A percentile compares a stretch with the other conserved stretches of the same genome.
These are phyloP conservation scores for Aspergillus pseudoterreus DNA, from an alignment of 2,329 filamentous ascomycete genomes.

Conservation along the genomic window DNA sequence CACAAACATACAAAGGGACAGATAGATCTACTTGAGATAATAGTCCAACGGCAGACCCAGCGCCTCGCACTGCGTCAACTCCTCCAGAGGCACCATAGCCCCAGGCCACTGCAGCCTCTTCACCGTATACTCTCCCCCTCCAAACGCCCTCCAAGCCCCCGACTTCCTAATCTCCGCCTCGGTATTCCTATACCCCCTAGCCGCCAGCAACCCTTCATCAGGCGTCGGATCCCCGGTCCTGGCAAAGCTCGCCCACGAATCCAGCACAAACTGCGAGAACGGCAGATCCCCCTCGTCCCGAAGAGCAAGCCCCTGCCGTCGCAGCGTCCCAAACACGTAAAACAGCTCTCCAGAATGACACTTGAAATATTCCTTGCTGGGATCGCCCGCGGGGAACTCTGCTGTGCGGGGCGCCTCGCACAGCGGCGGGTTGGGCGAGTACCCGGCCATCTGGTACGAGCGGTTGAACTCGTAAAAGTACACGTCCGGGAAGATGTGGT, in stretches of 20 bases:
- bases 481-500: constrained; percentile 45
- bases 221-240: constrained; percentile 16
- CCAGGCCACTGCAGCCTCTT: constrained; percentile 3
- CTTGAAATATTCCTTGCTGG: constrained; percentile 48
- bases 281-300: constrained; percentile 19
- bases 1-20: too few species aligned
- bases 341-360: constrained; percentile 57
- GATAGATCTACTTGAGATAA: neutral
- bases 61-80: constrained; percentile 1
- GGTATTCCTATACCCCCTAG: neutral
- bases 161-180: neutral
- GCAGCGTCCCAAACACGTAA: constrained; percentile 53
- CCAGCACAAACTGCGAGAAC: constrained; percentile 21
- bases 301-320: constrained; percentile 12
- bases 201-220: neutral
- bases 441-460: constrained; percentile 46
- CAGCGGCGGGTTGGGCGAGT: constrained; percentile 50
- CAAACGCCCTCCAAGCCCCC: neutral
- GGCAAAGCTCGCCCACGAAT: constrained; percentile 22
- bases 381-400: constrained; percentile 44
- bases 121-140: neutral
- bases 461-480: constrained; percentile 62
- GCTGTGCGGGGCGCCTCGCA: constrained; percentile 45
- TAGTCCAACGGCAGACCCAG: neutral
- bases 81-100: neutral